phyloP scores from a whole-genome alignment of 2,329 filamentous ascomycete genomes.

The Emericellopsis atlantica region DNA sequence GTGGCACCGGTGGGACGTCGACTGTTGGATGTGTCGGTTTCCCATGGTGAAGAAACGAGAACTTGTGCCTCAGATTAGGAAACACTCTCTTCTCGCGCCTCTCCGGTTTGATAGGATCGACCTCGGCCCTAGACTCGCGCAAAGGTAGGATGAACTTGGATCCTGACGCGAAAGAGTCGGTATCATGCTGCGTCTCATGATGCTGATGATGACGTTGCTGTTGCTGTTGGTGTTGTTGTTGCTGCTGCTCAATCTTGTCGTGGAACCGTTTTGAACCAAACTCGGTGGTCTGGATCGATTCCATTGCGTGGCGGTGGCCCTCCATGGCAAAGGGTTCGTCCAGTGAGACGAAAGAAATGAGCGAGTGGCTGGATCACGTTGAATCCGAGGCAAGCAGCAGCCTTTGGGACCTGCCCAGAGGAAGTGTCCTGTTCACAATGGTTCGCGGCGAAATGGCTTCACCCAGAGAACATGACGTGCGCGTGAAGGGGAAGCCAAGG shows the following conservation, averaged over 20 bases:
- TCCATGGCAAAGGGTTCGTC: slow-evolving; percentile 15
- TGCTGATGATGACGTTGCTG: slow-evolving; percentile 4
- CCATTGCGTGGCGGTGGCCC: slow-evolving; percentile 31
- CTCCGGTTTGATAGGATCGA: slow-evolving; percentile 16
- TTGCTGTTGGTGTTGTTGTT: slow-evolving; percentile 8
- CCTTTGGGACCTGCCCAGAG: slow-evolving; percentile 4
- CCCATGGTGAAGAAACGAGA: slow-evolving; percentile 18
- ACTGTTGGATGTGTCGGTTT: slow-evolving; percentile 12
- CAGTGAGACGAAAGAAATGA: slow-evolving; percentile 3
- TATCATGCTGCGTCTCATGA: neutral
- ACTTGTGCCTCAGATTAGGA: slow-evolving; percentile 25
- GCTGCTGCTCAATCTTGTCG: slow-evolving; percentile 39
- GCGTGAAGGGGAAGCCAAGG: neutral
- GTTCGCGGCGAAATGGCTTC: slow-evolving; percentile 2
- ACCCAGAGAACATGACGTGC: slow-evolving; percentile 1
- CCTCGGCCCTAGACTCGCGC: slow-evolving; percentile 23
- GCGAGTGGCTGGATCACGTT: slow-evolving; percentile 9
- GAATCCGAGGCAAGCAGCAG: slow-evolving; percentile 1
- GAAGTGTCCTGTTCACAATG: slow-evolving; percentile 2
- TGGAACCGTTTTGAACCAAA: slow-evolving; percentile 55
- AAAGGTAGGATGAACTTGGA: slow-evolving; percentile 39
- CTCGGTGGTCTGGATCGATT: slow-evolving; percentile 50
- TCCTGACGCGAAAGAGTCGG: slow-evolving; percentile 7
- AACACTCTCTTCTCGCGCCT: slow-evolving; percentile 30
- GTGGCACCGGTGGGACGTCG: slow-evolving; percentile 3